phyloP scores from a whole-genome alignment of 176 grass and related monocot genomes.

The Oryza coarctata region DNA sequence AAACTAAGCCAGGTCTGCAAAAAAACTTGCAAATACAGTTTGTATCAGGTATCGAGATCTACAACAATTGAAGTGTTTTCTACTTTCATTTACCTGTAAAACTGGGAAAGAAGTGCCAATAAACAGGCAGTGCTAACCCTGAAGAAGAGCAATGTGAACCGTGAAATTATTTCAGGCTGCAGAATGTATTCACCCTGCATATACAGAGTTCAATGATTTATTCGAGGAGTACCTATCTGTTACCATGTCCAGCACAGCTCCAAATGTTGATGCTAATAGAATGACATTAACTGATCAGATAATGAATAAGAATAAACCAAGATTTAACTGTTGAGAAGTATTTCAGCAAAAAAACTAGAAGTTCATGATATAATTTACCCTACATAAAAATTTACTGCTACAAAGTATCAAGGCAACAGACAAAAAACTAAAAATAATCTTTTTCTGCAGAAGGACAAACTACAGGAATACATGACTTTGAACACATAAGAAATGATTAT shows the following conservation, averaged over 20 bases:
- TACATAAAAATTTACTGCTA: not conserved
- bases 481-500: not conserved
- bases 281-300: slow-evolving; percentile 32
- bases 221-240: slow-evolving; percentile 78
- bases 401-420: not conserved
- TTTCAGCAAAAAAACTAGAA: slow-evolving; percentile 2
- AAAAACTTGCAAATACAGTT: slow-evolving; percentile 23
- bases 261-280: slow-evolving; percentile 87
- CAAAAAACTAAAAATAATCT: not conserved
- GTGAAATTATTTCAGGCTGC: slow-evolving; percentile 17
- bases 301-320: not conserved
- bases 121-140: slow-evolving; percentile 98
- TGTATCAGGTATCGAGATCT: not conserved
- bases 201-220: slow-evolving; percentile 20
- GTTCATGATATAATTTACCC: not conserved
- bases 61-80: not conserved
- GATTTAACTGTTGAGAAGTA: not conserved
- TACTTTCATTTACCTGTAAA: slow-evolving; percentile 64
- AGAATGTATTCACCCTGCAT: slow-evolving; percentile 16
- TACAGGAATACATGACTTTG: not conserved
- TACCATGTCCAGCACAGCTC: slow-evolving; percentile 99
- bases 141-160: slow-evolving; percentile 42
- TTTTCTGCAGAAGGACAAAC: not conserved
- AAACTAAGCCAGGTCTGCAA: slow-evolving; percentile 83
- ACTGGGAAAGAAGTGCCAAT: slow-evolving; percentile 83